Base-by-base conservation (phyloP, 805 yeast species). In the Kuraishia piskuri region DNA sequence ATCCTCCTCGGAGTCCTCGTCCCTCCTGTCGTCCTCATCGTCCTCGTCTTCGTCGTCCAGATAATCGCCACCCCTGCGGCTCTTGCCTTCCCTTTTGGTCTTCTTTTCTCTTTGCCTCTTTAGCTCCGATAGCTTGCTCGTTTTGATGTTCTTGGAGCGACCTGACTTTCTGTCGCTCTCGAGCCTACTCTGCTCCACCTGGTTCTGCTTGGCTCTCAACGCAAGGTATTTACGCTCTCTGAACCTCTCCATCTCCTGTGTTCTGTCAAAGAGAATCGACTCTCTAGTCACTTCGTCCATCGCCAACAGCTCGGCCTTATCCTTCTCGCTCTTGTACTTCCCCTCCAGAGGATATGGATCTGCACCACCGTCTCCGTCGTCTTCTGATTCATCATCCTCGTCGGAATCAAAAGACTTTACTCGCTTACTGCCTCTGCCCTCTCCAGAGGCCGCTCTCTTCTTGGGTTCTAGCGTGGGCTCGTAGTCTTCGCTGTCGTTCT, bases 261-360 rank as follows among this genome's bases (percentile, higher is more conserved):
- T 81, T 69, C 99, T 88, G 54, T 92, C 98, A 61, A 89, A 94
- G 53, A 94, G 77, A 53, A 90, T 81, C 60, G 87, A 84, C 73
- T 94, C 99, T 63, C 98, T 86, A 63, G 88, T 88, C 67, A 94
- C 81, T 74, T 94, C 99, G 53, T 92, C 96, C 83, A 94, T 78
- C 0, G 75, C 83, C 63, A 88, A 72, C 59, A 80, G 73, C 53
- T 73, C 68, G 1, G 72, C 82, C 56, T 88, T 79, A 69, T 94
- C 99, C 8, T 73, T 76, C 52, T 83, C 96, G 68, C 90, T 86
- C 62, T 84, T 88, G 73, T 84, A 94, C 63, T 89, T 90, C 7
- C 96, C 96, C 63, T 90, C 97, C 52, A 92, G 69, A 2, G 99
- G 99, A 66, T 91, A 94, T 9, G 98, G 99, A 62, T 86, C 85